These are phyloP conservation scores for Alternaria sp. DNA, from an alignment of 2,329 filamentous ascomycete genomes.

Conservation along the genomic window DNA sequence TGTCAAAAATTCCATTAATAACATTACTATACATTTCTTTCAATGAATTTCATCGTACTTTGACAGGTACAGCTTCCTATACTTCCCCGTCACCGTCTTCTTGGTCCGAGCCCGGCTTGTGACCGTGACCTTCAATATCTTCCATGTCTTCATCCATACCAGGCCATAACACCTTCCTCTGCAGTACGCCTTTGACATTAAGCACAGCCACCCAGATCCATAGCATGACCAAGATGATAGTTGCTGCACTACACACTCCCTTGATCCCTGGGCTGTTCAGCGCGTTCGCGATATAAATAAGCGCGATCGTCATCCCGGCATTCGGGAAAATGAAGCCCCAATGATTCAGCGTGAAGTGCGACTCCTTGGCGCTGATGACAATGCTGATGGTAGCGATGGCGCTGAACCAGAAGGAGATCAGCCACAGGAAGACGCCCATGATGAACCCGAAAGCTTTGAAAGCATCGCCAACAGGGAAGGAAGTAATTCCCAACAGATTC, in stretches of 20 bases:
- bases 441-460: conserved; percentile 54
- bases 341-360: conserved; percentile 43
- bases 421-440: conserved; percentile 57
- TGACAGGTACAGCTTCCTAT: background rate
- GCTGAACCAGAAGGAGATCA: conserved; percentile 61
- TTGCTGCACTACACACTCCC: conserved; percentile 64
- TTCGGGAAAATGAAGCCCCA: conserved; percentile 73
- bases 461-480: conserved; percentile 46
- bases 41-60: background rate
- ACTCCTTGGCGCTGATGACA: conserved; percentile 49
- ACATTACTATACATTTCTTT: background rate
- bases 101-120: conserved; percentile 20
- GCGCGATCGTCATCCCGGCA: conserved; percentile 65
- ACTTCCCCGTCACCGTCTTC: conserved; percentile 1
- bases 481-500: conserved; percentile 45
- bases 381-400: conserved; percentile 52
- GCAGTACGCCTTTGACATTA: conserved; percentile 60
- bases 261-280: conserved; percentile 61
- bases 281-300: conserved; percentile 62
- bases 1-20: background rate
- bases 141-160: conserved; percentile 68
- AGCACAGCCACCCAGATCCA: conserved; percentile 63
- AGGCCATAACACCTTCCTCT: conserved; percentile 61
- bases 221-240: conserved; percentile 60
- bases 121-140: conserved; percentile 30